Percentiles rank a stretch among this genome's conserved stretches.
Conservation (phyloP, 108 stramenopile species). For the Aureococcus anophagefferens region DNA sequence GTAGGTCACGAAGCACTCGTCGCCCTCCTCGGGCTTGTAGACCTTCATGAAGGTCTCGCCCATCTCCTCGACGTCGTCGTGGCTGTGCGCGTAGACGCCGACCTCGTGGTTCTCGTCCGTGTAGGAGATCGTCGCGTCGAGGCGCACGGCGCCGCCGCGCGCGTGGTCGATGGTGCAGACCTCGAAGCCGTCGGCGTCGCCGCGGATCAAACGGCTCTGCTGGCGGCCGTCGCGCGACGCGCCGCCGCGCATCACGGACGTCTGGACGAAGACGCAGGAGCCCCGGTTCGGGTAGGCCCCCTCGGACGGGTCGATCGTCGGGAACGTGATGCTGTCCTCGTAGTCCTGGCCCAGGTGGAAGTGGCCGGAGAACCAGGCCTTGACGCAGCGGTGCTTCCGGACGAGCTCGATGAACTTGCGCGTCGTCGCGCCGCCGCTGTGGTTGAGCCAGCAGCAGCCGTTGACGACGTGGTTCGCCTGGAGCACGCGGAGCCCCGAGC, state of each 20-base stretch:
- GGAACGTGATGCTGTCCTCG: constrained; percentile 35
- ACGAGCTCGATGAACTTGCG: constrained; percentile 68
- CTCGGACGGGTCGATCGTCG: constrained; percentile 44
- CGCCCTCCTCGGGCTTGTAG: constrained; percentile 38
- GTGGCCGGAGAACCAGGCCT: constrained; percentile 86
- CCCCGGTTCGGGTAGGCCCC: constrained; percentile 64
- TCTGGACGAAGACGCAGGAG: constrained; percentile 68
- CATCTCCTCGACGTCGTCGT: constrained; percentile 49
- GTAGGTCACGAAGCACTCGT: constrained; percentile 56
- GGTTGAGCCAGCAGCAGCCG: constrained; percentile 80
- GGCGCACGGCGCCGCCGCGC: constrained; percentile 53
- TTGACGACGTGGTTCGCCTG: constrained; percentile 75
- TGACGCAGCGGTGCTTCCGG: constrained; percentile 62
- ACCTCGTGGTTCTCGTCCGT: constrained; percentile 43
- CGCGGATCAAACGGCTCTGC: constrained; percentile 74
- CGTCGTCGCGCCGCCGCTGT: constrained; percentile 36
- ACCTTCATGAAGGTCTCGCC: constrained; percentile 30
- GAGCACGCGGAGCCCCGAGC: constrained; percentile 70
- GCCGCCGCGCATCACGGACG: constrained; percentile 66
- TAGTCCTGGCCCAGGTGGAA: constrained; percentile 80
- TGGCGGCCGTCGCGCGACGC: constrained; percentile 68
- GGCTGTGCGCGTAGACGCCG: constrained; percentile 62
- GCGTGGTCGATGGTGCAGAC: constrained; percentile 84
- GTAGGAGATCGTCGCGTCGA: constrained; percentile 64
- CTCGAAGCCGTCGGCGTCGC: constrained; percentile 65